These are phyloP conservation scores for Nemania sp. DNA, from an alignment of 2,329 filamentous ascomycete genomes.

Conservation along the genomic window DNA sequence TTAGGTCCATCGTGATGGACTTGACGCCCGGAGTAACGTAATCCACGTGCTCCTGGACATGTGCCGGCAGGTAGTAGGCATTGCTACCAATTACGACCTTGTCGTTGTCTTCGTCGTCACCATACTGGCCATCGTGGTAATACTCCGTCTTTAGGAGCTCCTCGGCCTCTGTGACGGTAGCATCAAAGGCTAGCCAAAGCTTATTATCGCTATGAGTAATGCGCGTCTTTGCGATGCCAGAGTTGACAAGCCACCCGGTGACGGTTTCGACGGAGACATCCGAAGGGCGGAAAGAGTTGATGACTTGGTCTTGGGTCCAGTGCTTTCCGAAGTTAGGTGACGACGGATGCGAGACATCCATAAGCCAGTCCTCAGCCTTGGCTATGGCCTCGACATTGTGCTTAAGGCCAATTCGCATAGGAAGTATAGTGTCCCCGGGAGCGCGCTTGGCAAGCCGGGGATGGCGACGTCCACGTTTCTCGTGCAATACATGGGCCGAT, in stretches of 20 bases:
- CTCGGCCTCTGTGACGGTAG: conserved; percentile 13
- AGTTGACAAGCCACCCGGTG: background rate
- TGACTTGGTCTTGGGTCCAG: conserved; percentile 11
- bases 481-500: conserved; percentile 6
- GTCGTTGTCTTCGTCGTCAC: conserved; percentile 3
- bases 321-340: conserved; percentile 12
- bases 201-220: conserved; percentile 20
- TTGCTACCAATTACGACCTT: conserved; percentile 5
- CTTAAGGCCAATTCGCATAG: conserved; percentile 16
- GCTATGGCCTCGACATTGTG: conserved; percentile 7
- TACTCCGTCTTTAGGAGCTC: conserved; percentile 15
- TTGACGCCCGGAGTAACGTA: conserved; percentile 19
- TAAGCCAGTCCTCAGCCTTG: conserved; percentile 10
- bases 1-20: conserved; percentile 4
- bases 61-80: conserved; percentile 11
- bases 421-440: conserved; percentile 13
- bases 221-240: conserved; percentile 46
- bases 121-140: conserved; percentile 9
- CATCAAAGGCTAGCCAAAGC: conserved; percentile 21
- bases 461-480: conserved; percentile 17
- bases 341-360: conserved; percentile 17
- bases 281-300: conserved; percentile 7
- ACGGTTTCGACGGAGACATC: conserved; percentile 10
- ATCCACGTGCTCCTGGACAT: conserved; percentile 17
- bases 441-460: conserved; percentile 11